Percentiles rank a stretch among this genome's conserved stretches.
Conservation (phyloP, 192 early-diverging fungal species). For the Polychytrium aggregatum region DNA sequence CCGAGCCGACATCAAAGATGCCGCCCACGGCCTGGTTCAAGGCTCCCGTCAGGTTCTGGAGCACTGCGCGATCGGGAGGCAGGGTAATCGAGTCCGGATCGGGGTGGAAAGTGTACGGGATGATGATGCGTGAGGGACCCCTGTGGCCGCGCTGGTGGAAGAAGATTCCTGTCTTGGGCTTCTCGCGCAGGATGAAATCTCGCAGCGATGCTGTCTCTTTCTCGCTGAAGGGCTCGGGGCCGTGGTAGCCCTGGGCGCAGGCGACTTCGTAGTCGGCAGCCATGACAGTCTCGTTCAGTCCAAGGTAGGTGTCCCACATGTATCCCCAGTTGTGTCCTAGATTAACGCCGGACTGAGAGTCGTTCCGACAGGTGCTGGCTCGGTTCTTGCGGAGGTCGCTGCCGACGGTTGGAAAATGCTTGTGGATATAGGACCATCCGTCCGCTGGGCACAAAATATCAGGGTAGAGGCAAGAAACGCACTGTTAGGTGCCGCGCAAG, state of each 20-base stretch:
- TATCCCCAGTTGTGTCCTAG: constrained; percentile 8
- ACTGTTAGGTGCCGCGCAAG: too few species aligned
- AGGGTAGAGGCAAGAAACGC: too few species aligned
- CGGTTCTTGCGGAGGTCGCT: too few species aligned
- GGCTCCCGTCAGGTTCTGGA: background rate
- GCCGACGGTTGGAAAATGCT: too few species aligned
- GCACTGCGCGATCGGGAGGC: constrained; percentile 1
- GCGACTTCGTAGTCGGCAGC: constrained; percentile 6
- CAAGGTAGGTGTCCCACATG: constrained; percentile 11
- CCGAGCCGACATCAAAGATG: constrained; percentile 2
- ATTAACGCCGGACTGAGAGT: constrained; percentile 4
- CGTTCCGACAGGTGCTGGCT: background rate
- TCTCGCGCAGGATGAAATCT: background rate
- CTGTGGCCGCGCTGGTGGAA: background rate
- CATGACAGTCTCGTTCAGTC: background rate
- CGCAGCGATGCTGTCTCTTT: constrained; percentile 10
- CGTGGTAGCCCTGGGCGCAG: constrained; percentile 9
- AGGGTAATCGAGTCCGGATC: background rate
- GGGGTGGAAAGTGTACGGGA: constrained; percentile 14
- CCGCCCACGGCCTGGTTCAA: background rate
- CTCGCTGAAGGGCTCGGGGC: constrained; percentile 10
- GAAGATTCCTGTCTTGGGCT: constrained; percentile 7
- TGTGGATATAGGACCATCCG: too few species aligned
- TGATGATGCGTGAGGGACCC: background rate
- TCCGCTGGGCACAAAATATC: too few species aligned